Evolutionary conservation across 1,284 basidiomycete species (phyloP), one percentile per base, ranked within the genome.

Genomic region (Cerrena zonata): DNA sequence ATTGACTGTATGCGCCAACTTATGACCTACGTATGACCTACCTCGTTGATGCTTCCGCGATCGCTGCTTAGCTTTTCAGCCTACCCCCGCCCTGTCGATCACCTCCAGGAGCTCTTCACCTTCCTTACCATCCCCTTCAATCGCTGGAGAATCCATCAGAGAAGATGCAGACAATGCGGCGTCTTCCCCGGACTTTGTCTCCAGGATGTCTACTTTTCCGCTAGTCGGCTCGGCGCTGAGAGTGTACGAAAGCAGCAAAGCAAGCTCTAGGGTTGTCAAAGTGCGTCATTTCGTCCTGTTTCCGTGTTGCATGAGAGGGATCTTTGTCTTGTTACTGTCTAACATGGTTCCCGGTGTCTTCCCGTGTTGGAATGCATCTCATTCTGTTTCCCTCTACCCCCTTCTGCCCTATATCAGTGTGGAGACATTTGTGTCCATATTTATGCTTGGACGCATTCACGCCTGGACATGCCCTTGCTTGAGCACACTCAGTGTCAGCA

Each of bases 261-360:
- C 84, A 21, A 84, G 79, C 54, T 89, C 86, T 27, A 72, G 84
- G 42, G 84, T 91, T 25, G 87, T 91, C 60, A 89, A 90, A 76
- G 86, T 81, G 58, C 48, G 68, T 59, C 15, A 7, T 7, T 44
- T 10, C 18, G 15, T 34, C 30, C 15, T 7, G 30, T 34, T 34
- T 34, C 30, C 7, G 7, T 34, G 30, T 34, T 7, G 46, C 22
- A 27, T 30, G 24, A 3, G 22, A 34, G 50, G 54, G 54, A 5
- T 45, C 43, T 30, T 43, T 30, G 37, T 24, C 27, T n/a, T n/a
- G n/a, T n/a, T n/a, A n/a, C n/a, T n/a, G n/a, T n/a, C n/a, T n/a
- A n/a, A n/a, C n/a, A n/a, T n/a, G n/a, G n/a, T n/a, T n/a, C n/a
- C n/a, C n/a, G n/a, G n/a, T n/a, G n/a, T n/a, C n/a, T n/a, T n/a